Evolutionary conservation across 108 stramenopile species (phyloP).

Genomic region (Stephanodiscus triporus): DNA sequence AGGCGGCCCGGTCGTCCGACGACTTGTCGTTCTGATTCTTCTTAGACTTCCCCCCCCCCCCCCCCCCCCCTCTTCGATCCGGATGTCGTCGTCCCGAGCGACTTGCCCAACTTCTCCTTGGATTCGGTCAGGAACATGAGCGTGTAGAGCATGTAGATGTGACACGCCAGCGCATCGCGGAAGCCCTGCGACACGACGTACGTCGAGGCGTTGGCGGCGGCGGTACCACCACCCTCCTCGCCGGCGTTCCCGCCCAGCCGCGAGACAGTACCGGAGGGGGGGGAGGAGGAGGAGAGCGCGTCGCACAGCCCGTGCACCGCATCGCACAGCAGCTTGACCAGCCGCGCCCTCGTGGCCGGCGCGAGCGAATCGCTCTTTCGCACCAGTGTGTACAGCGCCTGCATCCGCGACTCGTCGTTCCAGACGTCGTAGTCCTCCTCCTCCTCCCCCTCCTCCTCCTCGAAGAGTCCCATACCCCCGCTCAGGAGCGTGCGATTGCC

Average conservation of each 20-base stretch:
- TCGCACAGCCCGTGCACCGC: slow-evolving; percentile 57
- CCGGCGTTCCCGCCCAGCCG: slow-evolving; percentile 10
- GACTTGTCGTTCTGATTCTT: slow-evolving; percentile 42
- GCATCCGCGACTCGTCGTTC: slow-evolving; percentile 69
- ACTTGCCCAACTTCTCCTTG: slow-evolving; percentile 61
- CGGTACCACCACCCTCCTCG: slow-evolving; percentile 11
- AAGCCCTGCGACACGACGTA: slow-evolving; percentile 69
- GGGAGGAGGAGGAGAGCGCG: slow-evolving; percentile 46
- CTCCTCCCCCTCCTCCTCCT: slow-evolving; percentile 30
- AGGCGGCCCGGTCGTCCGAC: slow-evolving; percentile 52
- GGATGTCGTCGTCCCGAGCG: slow-evolving; percentile 25
- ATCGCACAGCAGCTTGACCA: slow-evolving; percentile 66
- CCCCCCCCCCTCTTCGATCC: slow-evolving; percentile 16
- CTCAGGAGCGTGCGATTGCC: slow-evolving; percentile 61
- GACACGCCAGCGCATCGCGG: slow-evolving; percentile 78
- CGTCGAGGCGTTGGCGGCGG: slow-evolving; percentile 9
- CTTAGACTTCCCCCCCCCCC: slow-evolving; percentile 14
- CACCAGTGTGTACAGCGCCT: slow-evolving; percentile 85
- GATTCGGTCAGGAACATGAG: slow-evolving; percentile 86
- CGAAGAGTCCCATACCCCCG: slow-evolving; percentile 61
- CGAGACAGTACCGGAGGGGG: slow-evolving; percentile 7
- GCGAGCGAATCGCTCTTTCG: slow-evolving; percentile 60
- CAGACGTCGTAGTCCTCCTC: slow-evolving; percentile 57
- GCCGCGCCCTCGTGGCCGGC: slow-evolving; percentile 53
- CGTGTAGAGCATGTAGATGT: slow-evolving; percentile 90